Conservation (phyloP, 2,329 filamentous ascomycete species). For the Aspergillus jensenii region DNA sequence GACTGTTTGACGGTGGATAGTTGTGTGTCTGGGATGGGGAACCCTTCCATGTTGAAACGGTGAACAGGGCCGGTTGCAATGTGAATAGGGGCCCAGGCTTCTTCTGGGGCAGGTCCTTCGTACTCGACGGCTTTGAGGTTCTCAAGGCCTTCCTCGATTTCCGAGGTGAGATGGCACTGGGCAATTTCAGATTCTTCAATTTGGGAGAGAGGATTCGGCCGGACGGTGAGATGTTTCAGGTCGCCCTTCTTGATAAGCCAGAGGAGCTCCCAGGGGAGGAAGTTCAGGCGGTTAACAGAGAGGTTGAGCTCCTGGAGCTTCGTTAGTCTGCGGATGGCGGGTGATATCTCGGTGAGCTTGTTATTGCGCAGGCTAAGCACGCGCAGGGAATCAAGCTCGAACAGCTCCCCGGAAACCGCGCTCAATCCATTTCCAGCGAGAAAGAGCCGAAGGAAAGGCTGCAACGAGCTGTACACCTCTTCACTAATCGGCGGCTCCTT, state of each 20-base stretch:
- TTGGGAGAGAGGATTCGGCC: conserved; percentile 41
- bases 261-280: conserved; percentile 48
- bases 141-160: not conserved
- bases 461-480: conserved; percentile 39
- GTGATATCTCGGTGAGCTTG: conserved; percentile 42
- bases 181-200: conserved; percentile 31
- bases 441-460: conserved; percentile 45
- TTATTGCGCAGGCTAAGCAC: conserved; percentile 49
- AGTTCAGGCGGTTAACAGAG: conserved; percentile 42
- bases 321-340: conserved; percentile 41
- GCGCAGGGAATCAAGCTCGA: conserved; percentile 41
- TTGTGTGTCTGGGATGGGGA: conserved; percentile 15
- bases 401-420: conserved; percentile 40
- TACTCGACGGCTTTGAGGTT: conserved; percentile 23
- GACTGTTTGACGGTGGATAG: not conserved
- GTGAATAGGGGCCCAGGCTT: conserved; percentile 37
- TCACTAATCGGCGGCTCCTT: conserved; percentile 35
- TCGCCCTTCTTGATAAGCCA: conserved; percentile 39
- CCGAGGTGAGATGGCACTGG: conserved; percentile 30
- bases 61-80: conserved; percentile 35
- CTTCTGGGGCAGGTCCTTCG: conserved; percentile 25
- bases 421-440: conserved; percentile 44
- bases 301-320: conserved; percentile 47
- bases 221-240: conserved; percentile 38
- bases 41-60: conserved; percentile 37